Evolutionary conservation across 805 yeast species (phyloP).

Genomic region (Starmera amethionina): DNA sequence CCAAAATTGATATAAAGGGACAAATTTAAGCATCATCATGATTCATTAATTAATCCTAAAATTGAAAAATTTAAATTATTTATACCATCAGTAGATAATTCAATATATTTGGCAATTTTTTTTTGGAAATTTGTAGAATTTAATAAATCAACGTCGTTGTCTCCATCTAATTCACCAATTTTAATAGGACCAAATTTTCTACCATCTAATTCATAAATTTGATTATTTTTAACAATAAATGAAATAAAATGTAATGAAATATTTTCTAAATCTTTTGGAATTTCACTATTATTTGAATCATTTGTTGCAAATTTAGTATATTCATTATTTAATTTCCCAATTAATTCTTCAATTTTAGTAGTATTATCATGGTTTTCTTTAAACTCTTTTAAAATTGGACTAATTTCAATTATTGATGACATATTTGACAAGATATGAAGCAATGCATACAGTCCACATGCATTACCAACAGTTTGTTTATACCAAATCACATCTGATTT

Average conservation of each 20-base stretch:
- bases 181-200: constrained; percentile 68
- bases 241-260: constrained; percentile 72
- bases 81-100: constrained; percentile 40
- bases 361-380: constrained; percentile 9
- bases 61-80: constrained; percentile 61
- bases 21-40: too few relatives aligned
- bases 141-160: constrained; percentile 35
- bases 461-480: constrained; percentile 75
- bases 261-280: constrained; percentile 47
- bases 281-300: constrained; percentile 30
- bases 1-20: constrained; percentile 82
- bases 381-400: constrained; percentile 10
- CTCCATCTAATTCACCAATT: constrained; percentile 31
- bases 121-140: constrained; percentile 37
- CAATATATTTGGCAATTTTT: constrained; percentile 60
- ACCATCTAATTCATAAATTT: constrained; percentile 82
- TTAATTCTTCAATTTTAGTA: constrained; percentile 22
- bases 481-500: constrained; percentile 51
- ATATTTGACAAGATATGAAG: constrained; percentile 50
- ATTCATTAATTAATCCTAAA: constrained; percentile 67
- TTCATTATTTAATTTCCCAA: constrained; percentile 35
- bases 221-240: constrained; percentile 47
- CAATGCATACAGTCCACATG: constrained; percentile 88
- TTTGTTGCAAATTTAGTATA: constrained; percentile 30
- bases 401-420: constrained; percentile 11